phyloP scores from a whole-genome alignment of 306 rosid genomes.

The Vicia faba region DNA sequence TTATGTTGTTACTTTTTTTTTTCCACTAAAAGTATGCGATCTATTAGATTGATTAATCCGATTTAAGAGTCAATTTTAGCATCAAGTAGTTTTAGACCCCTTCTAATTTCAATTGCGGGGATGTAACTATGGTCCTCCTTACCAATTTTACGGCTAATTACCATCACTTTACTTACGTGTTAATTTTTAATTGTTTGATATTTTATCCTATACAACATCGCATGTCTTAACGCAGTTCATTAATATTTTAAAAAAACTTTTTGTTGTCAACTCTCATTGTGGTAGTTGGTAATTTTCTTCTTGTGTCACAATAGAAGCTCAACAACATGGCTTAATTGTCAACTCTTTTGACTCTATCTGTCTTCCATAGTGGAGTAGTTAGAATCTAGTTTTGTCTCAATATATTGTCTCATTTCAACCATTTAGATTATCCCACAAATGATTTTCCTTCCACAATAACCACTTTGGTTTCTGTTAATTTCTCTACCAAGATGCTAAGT shows the following conservation, averaged over 20 bases:
- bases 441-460: neutral
- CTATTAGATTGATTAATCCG: too few species aligned
- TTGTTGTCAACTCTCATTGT: conserved; percentile 37
- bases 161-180: too few species aligned
- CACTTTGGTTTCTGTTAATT: conserved; percentile 26
- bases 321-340: conserved; percentile 60
- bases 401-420: conserved; percentile 32
- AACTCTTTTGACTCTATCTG: conserved; percentile 45
- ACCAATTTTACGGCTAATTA: too few species aligned
- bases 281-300: conserved; percentile 61
- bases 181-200: neutral
- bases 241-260: conserved; percentile 12
- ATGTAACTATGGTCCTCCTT: too few species aligned
- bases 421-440: conserved; percentile 16
- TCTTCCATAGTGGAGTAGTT: conserved; percentile 49
- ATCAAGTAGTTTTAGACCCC: too few species aligned
- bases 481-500: conserved; percentile 51
- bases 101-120: too few species aligned
- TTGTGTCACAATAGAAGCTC: conserved; percentile 58
- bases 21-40: too few species aligned
- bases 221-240: too few species aligned
- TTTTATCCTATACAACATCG: too few species aligned
- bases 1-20: too few species aligned
- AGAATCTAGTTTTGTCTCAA: conserved; percentile 48
- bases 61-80: too few species aligned